These are phyloP conservation scores for Scopulariopsis brevicaulis DNA, from an alignment of 2,329 filamentous ascomycete species.

Conservation along the genomic window DNA sequence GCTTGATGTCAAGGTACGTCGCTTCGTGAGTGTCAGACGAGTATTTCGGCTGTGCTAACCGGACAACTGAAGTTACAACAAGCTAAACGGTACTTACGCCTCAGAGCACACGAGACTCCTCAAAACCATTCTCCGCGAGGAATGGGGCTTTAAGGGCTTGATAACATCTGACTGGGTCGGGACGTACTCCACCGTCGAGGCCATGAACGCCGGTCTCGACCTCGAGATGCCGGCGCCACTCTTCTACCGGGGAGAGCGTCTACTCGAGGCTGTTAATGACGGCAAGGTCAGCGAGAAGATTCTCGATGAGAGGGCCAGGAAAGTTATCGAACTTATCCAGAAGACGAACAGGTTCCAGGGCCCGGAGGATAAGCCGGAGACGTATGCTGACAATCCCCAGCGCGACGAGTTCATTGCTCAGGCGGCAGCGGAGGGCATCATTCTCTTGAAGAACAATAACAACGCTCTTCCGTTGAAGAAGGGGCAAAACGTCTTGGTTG, in stretches of 20 bases:
- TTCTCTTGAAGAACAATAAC: slow-evolving; percentile 52
- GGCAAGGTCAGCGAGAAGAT: slow-evolving; percentile 11
- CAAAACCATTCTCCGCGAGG: slow-evolving; percentile 24
- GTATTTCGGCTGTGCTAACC: too few species aligned
- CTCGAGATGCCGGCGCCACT: slow-evolving; percentile 24
- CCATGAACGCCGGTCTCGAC: slow-evolving; percentile 17
- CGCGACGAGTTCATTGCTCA: slow-evolving; percentile 12
- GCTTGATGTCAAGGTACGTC: slow-evolving; percentile 37
- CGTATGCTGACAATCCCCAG: slow-evolving; percentile 13
- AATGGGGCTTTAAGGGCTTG: slow-evolving; percentile 32
- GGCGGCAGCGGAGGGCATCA: slow-evolving; percentile 20
- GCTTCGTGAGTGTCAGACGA: too few species aligned
- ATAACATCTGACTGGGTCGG: slow-evolving; percentile 36
- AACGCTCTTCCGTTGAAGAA: slow-evolving; percentile 36
- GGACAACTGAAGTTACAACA: slow-evolving; percentile 33
- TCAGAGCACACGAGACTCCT: slow-evolving; percentile 26
- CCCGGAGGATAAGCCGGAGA: slow-evolving; percentile 6
- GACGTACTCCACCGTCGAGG: slow-evolving; percentile 19
- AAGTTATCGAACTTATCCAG: slow-evolving; percentile 17
- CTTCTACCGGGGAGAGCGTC: slow-evolving; percentile 12
- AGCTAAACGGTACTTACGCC: slow-evolving; percentile 31
- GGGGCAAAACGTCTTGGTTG: not conserved
- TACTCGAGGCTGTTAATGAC: slow-evolving; percentile 12
- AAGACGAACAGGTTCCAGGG: slow-evolving; percentile 12
- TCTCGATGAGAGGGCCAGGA: slow-evolving; percentile 16